Evolutionary conservation across 306 rosid species (phyloP).

Genomic region (Gynostemma pentaphyllum): DNA sequence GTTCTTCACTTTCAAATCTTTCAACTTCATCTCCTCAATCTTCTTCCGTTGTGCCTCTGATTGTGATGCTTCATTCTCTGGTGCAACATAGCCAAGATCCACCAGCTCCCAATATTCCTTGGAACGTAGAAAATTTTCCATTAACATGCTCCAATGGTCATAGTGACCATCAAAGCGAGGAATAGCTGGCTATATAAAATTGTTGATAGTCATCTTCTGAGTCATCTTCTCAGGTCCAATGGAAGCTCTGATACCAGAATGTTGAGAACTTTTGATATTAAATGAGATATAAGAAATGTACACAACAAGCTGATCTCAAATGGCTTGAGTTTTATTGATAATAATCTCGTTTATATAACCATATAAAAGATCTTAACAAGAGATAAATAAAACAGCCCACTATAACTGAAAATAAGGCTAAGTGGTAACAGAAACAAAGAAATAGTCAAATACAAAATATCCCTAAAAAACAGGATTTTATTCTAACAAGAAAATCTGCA

Average conservation of each 20-base stretch:
- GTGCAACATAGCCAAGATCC: background rate
- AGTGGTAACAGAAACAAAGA: no score
- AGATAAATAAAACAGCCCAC: no score
- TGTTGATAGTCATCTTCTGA: background rate
- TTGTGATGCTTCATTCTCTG: background rate
- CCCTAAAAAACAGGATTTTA: no score
- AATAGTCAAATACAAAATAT: no score
- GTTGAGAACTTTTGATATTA: background rate
- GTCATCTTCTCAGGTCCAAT: background rate
- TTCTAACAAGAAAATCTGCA: no score
- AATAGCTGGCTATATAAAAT: background rate
- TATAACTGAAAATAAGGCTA: no score
- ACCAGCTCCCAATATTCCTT: constrained; percentile 4
- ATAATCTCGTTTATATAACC: no score
- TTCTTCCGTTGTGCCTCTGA: background rate
- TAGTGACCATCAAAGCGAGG: constrained; percentile 12
- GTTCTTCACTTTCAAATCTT: background rate
- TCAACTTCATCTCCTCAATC: constrained; percentile 1
- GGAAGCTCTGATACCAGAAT: background rate
- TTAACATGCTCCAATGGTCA: constrained; percentile 12
- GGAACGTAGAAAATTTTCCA: background rate
- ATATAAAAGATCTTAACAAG: no score
- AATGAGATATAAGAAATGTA: background rate
- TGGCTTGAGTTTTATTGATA: background rate
- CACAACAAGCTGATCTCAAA: background rate